These are phyloP conservation scores for Gymnopilus dilepis DNA, from an alignment of 768 basidiomycete genomes.

Conservation along the genomic window DNA sequence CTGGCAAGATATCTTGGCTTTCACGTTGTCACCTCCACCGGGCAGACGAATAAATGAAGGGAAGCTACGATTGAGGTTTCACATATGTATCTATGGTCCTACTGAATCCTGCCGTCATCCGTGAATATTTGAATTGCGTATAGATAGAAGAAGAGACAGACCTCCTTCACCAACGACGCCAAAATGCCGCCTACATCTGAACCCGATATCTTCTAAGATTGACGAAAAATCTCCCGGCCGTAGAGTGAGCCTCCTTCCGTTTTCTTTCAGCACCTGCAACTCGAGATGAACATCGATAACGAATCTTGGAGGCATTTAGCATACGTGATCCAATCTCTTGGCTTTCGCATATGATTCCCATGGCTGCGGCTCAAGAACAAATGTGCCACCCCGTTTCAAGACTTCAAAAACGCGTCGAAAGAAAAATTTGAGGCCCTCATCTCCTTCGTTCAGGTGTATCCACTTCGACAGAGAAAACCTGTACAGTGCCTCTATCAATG, in stretches of 20 bases:
- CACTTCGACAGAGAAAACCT: conserved; percentile 91
- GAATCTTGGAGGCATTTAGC: conserved; percentile 6
- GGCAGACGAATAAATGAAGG: too few species aligned
- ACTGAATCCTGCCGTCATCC: conserved; percentile 51
- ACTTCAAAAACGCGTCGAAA: conserved; percentile 65
- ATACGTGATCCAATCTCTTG: conserved; percentile 66
- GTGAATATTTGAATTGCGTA: background rate
- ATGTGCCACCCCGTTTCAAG: conserved; percentile 65
- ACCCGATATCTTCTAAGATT: conserved; percentile 66
- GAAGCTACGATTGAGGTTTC: conserved; percentile 36
- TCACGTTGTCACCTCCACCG: too few species aligned
- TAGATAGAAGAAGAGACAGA: conserved; percentile 34
- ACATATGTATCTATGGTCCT: conserved; percentile 68
- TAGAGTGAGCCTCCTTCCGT: conserved; percentile 56
- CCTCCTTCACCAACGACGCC: conserved; percentile 71
- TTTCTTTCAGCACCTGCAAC: conserved; percentile 57
- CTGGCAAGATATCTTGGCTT: too few species aligned
- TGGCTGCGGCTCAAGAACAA: conserved; percentile 83
- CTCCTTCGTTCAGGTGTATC: conserved; percentile 87
- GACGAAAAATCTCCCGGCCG: conserved; percentile 68
- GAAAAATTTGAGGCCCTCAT: conserved; percentile 70
- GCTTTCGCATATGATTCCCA: conserved; percentile 88
- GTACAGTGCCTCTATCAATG: conserved; percentile 7
- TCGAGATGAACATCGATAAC: background rate
- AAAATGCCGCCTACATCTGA: conserved; percentile 50